phyloP scores from a whole-genome alignment of 148 eudicot genomes.

The Fagopyrum tataricum region DNA sequence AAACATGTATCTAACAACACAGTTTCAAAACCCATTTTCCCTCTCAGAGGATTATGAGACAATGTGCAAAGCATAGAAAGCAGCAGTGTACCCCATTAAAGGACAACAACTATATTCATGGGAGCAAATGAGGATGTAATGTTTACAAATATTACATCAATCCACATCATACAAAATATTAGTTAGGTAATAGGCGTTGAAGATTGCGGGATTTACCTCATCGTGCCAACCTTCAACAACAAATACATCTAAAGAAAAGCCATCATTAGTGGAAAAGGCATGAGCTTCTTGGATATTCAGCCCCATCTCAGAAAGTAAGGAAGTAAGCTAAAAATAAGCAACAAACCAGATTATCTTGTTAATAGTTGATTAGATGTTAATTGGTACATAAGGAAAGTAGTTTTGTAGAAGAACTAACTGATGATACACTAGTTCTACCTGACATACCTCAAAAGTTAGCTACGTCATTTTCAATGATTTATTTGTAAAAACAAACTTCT shows the following conservation, averaged over 20 bases:
- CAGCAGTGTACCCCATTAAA: not conserved
- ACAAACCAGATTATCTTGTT: conserved; percentile 9
- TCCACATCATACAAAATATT: not conserved
- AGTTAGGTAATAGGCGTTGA: not conserved
- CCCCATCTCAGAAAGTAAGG: conserved; percentile 71
- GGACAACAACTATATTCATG: not conserved
- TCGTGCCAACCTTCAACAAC: conserved; percentile 70
- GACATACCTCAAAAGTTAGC: not conserved
- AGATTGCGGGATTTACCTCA: conserved; percentile 39
- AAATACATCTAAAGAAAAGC: conserved; percentile 88
- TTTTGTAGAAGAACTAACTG: not conserved
- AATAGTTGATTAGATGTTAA: not conserved
- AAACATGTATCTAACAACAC: too few species aligned
- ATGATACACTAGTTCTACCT: not conserved
- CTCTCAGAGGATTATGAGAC: not conserved
- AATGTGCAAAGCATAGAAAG: not conserved
- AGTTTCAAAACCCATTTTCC: too few species aligned
- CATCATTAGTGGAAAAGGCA: conserved; percentile 84
- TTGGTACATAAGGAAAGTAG: not conserved
- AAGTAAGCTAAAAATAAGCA: conserved; percentile 62
- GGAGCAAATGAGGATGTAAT: not conserved
- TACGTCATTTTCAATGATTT: not conserved
- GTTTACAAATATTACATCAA: not conserved
- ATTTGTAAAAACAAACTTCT: not conserved
- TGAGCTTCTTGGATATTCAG: conserved; percentile 94